Conservation (phyloP, 768 basidiomycete species). For the Strobilomyces confusus region DNA sequence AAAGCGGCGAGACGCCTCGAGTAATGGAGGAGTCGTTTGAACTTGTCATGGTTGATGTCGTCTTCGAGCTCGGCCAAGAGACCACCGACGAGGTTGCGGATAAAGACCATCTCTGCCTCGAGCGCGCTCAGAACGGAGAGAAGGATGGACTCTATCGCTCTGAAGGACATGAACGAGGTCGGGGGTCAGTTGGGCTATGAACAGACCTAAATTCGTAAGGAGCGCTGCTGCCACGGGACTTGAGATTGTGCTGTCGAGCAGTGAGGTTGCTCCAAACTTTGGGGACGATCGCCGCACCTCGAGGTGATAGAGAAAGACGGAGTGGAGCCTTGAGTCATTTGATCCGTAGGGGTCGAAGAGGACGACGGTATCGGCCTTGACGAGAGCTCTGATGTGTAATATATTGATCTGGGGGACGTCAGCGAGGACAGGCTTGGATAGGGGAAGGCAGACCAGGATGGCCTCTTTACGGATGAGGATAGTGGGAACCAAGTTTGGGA, state of each 20-base stretch:
- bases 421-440: slow-evolving; percentile 8
- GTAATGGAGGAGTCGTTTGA: slow-evolving; percentile 88
- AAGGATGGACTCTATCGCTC: slow-evolving; percentile 90
- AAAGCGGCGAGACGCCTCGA: slow-evolving; percentile 85
- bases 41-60: slow-evolving; percentile 92
- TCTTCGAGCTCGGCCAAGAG: slow-evolving; percentile 91
- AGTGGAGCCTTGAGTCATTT: slow-evolving; percentile 79
- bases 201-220: slow-evolving; percentile 86
- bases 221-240: slow-evolving; percentile 58
- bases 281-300: slow-evolving; percentile 42
- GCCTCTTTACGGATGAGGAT: slow-evolving; percentile 87
- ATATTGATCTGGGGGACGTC: slow-evolving; percentile 67
- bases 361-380: slow-evolving; percentile 88
- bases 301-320: slow-evolving; percentile 82
- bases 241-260: slow-evolving; percentile 70
- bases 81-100: slow-evolving; percentile 85
- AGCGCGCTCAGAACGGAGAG: slow-evolving; percentile 89
- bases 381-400: slow-evolving; percentile 89
- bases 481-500: slow-evolving; percentile 92
- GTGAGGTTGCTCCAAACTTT: slow-evolving; percentile 10
- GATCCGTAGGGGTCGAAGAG: slow-evolving; percentile 93
- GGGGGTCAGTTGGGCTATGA: slow-evolving; percentile 14
- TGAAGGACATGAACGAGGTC: slow-evolving; percentile 32
- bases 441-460: slow-evolving; percentile 61
- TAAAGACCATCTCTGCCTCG: slow-evolving; percentile 95